Percentiles rank a stretch among this genome's conserved stretches.
Evolutionary conservation across 805 yeast species (phyloP).

Genomic region (Myxozyma vanderwaltii): DNA sequence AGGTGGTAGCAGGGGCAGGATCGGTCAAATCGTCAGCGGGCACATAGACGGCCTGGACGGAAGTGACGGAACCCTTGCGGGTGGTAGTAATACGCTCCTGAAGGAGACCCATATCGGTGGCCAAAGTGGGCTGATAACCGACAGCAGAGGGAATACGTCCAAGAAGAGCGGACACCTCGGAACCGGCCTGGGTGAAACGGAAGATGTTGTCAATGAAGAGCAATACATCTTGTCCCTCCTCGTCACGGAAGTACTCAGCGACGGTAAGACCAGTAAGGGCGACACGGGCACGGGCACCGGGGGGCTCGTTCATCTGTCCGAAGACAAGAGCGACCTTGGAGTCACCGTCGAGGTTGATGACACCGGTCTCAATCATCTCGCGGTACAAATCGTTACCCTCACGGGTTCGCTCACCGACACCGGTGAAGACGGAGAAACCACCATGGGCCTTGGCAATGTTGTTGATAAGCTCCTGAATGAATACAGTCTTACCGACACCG

Average conservation of each 20-base stretch:
- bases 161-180: conserved; percentile 98
- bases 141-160: conserved; percentile 99
- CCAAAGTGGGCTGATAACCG: conserved; percentile 99
- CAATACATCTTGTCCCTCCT: conserved; percentile 99
- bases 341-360: conserved; percentile 98
- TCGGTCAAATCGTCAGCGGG: conserved; percentile 99
- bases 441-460: conserved; percentile 99
- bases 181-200: conserved; percentile 99
- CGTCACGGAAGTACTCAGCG: conserved; percentile 99
- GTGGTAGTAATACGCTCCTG: conserved; percentile 99
- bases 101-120: conserved; percentile 99
- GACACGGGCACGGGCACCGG: conserved; percentile 99
- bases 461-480: conserved; percentile 99
- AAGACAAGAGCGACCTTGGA: conserved; percentile 99
- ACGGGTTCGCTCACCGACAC: conserved; percentile 99
- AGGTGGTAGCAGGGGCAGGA: conserved; percentile 99
- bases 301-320: conserved; percentile 99
- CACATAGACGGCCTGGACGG: conserved; percentile 99
- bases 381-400: conserved; percentile 99
- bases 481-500: conserved; percentile 99
- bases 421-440: conserved; percentile 99
- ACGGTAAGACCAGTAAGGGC: conserved; percentile 99
- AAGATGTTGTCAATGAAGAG: conserved; percentile 99
- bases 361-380: conserved; percentile 99
- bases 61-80: conserved; percentile 98